A percentile compares a stretch with the other conserved stretches of the same genome.
phyloP scores from a whole-genome alignment of 2,329 filamentous ascomycete species.

The Pseudogymnoascus sp. region DNA sequence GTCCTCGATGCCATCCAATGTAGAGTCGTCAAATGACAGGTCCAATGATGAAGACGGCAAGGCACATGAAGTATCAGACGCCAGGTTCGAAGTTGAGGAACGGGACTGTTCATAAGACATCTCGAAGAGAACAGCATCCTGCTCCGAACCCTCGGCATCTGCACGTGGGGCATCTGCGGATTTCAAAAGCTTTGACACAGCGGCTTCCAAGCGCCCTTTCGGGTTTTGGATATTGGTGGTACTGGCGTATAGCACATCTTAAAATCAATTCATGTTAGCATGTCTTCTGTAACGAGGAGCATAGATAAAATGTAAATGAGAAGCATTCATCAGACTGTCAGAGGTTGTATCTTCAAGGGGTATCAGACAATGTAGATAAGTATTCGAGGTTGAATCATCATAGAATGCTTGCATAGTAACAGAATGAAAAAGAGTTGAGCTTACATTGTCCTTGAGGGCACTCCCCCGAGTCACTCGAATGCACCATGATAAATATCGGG shows the following conservation, averaged over 20 bases:
- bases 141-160: slow-evolving; percentile 21
- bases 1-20: slow-evolving; percentile 56
- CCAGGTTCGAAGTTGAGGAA: slow-evolving; percentile 21
- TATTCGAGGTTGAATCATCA: slow-evolving; percentile 85
- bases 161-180: not conserved
- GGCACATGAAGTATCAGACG: slow-evolving; percentile 37
- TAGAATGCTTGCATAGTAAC: slow-evolving; percentile 35
- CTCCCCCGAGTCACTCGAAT: slow-evolving; percentile 88
- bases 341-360: slow-evolving; percentile 73
- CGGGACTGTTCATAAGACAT: slow-evolving; percentile 47
- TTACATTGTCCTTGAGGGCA: slow-evolving; percentile 85
- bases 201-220: slow-evolving; percentile 21
- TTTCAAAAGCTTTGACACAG: slow-evolving; percentile 35
- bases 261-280: slow-evolving; percentile 18
- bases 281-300: slow-evolving; percentile 9
- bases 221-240: slow-evolving; percentile 17
- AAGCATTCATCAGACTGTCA: slow-evolving; percentile 73
- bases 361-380: slow-evolving; percentile 99
- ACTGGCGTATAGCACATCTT: slow-evolving; percentile 29
- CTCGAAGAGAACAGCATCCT: slow-evolving; percentile 35
- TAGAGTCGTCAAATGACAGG: slow-evolving; percentile 64
- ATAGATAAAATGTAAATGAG: slow-evolving; percentile 13
- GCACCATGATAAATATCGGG: slow-evolving; percentile 55
- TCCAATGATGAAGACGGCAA: slow-evolving; percentile 53
- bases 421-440: slow-evolving; percentile 33